phyloP scores from a whole-genome alignment of 2,329 filamentous ascomycete species.

The Endothia cerciana region DNA sequence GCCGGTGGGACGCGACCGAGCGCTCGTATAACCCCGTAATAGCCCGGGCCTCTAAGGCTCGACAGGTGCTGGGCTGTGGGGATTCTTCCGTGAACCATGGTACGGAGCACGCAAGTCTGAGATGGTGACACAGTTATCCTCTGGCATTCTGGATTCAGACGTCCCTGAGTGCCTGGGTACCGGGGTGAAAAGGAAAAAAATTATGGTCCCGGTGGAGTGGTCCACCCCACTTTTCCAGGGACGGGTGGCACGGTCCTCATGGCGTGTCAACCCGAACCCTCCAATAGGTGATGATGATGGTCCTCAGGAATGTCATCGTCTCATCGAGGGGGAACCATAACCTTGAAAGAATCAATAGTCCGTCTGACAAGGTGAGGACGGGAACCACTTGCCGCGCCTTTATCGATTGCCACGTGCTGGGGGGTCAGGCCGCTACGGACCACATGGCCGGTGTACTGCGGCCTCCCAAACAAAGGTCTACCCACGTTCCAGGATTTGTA shows the following conservation, averaged over 20 bases:
- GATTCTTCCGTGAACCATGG: background rate
- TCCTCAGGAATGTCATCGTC: too few relatives aligned
- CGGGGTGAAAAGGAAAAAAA: background rate
- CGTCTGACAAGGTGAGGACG: background rate
- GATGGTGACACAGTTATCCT: background rate
- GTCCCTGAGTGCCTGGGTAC: background rate
- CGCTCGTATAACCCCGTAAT: slow-evolving; percentile 1
- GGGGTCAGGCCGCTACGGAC: background rate
- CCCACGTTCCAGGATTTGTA: slow-evolving; percentile 1
- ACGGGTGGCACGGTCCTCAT: too few relatives aligned
- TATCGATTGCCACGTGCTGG: slow-evolving; percentile 5
- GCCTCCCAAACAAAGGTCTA: background rate
- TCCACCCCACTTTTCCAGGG: background rate
- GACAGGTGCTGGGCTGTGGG: background rate
- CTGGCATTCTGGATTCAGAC: too few relatives aligned
- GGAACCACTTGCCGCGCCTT: background rate
- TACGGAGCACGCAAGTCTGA: background rate
- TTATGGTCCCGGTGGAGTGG: background rate
- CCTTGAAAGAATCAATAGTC: background rate
- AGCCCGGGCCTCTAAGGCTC: background rate
- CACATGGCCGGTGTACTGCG: background rate
- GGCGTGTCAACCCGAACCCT: background rate
- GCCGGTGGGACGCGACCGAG: background rate
- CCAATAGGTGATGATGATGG: background rate
- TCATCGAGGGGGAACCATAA: too few relatives aligned